Evolutionary conservation across 2,329 filamentous ascomycete species (phyloP).

Genomic region (Aphanoascus verrucosus): DNA sequence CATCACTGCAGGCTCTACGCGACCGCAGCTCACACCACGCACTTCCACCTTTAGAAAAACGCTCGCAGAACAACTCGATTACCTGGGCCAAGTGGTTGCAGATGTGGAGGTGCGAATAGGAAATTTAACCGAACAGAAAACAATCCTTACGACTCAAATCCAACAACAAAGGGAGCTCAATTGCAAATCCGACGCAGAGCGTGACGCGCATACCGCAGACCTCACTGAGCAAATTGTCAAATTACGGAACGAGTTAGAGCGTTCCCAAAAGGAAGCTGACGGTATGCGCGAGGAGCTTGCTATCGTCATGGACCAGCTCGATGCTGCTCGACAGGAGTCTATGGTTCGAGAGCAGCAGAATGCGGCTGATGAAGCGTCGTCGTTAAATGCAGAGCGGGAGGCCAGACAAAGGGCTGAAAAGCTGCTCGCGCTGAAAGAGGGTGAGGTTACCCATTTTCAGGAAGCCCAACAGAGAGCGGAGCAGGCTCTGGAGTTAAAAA

Average conservation of each 20-base stretch:
- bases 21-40: conserved; percentile 41
- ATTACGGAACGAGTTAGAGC: conserved; percentile 53
- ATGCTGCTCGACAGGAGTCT: conserved; percentile 30
- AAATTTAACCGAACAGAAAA: conserved; percentile 73
- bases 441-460: conserved; percentile 18
- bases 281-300: conserved; percentile 33
- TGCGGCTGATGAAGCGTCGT: conserved; percentile 23
- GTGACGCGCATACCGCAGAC: conserved; percentile 39
- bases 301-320: conserved; percentile 35
- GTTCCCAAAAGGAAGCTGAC: conserved; percentile 38
- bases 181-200: conserved; percentile 63
- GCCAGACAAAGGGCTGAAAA: conserved; percentile 16
- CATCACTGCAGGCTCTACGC: conserved; percentile 33
- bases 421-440: conserved; percentile 21
- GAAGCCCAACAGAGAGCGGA: conserved; percentile 22
- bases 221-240: conserved; percentile 43
- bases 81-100: conserved; percentile 69
- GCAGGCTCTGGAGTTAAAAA: conserved; percentile 21
- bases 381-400: conserved; percentile 23
- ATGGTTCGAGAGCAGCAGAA: conserved; percentile 26
- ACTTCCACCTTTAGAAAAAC: conserved; percentile 47
- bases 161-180: conserved; percentile 92
- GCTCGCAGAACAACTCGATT: conserved; percentile 58
- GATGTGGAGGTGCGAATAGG: conserved; percentile 68
- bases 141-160: conserved; percentile 79